Percentiles rank a stretch among this genome's conserved stretches.
phyloP scores from a whole-genome alignment of 2,329 filamentous ascomycete species.

The Fusarium sp. region DNA sequence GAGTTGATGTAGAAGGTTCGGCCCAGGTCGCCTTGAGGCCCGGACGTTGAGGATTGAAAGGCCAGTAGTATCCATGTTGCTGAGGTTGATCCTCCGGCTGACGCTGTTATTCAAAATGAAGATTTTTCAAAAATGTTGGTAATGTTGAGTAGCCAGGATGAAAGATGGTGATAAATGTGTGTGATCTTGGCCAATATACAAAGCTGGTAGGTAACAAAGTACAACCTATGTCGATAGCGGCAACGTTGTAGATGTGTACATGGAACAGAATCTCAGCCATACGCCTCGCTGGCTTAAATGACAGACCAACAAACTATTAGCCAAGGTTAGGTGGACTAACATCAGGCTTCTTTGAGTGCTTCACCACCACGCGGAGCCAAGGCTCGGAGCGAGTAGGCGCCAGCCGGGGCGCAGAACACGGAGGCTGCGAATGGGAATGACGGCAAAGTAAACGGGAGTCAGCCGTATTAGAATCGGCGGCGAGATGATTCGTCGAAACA shows the following conservation, averaged over 20 bases:
- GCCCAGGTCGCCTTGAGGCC: constrained; percentile 54
- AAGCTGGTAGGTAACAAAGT: constrained; percentile 14
- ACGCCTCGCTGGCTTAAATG: constrained; percentile 34
- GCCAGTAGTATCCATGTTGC: constrained; percentile 42
- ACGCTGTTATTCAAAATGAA: constrained; percentile 4
- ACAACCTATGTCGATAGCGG: constrained; percentile 15
- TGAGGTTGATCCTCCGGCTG: constrained; percentile 1
- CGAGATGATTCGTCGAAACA: constrained; percentile 37
- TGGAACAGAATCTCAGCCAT: constrained; percentile 39
- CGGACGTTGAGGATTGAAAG: constrained; percentile 59
- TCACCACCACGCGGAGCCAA: constrained; percentile 38
- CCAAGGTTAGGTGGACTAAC: constrained; percentile 43
- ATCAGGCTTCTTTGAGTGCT: constrained; percentile 40
- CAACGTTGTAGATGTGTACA: constrained; percentile 20
- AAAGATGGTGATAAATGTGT: constrained; percentile 9
- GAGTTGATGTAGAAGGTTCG: constrained; percentile 64
- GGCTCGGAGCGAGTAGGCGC: constrained; percentile 32
- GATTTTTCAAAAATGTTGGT: constrained; percentile 6
- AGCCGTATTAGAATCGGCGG: constrained; percentile 38
- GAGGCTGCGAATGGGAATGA: constrained; percentile 38
- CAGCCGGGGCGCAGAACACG: constrained; percentile 28
- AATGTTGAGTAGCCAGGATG: constrained; percentile 6
- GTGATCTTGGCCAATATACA: constrained; percentile 27
- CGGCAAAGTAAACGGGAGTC: constrained; percentile 37
- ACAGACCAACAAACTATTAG: constrained; percentile 40